Evolutionary conservation across 176 grass and related monocot species (phyloP), one percentile per base, ranked within the genome.

Genomic region (Oryza punctata): DNA sequence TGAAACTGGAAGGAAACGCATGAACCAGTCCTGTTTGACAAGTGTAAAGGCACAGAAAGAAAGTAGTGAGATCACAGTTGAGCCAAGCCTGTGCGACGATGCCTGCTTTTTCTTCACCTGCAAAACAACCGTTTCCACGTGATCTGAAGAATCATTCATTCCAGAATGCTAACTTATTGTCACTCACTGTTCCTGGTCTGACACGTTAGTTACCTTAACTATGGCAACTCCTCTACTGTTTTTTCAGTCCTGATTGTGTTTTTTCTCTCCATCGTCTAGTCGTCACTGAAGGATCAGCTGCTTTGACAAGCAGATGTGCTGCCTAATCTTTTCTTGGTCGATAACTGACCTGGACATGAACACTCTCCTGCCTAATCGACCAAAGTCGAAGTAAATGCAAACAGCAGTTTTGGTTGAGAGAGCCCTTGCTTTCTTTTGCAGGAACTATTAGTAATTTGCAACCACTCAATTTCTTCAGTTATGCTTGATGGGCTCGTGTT

Each of bases 1-100:
- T 82, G 85, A 70, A 63, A 38, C 46, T 38, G 65, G 78, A 87
- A 87, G 76, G 87, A 75, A 84, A 84, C 76, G 24, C 87, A 84
- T 75, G 81, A 61, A 24, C 47, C 38, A 64, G 25, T 13, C 50
- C 52, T 65, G 70, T 26, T 85, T 81, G 82, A 81, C 82, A 77
- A 65, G 77, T 85, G 82, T 85, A 81, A 89, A 89, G 82, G 35
- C 23, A 50, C 49, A 27, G 70, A 14, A 66, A 84, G 59, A 14
- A 66, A 84, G 60, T 45, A 26, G 29, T 4, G 73, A 12, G 24
- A 57, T 41, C 66, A 64, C 73, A 73, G 45, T 40, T 21, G 6
- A 26, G 23, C 25, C 30, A 18, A 76, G n/a, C 29, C 18, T n/a
- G 65, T 69, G 18, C 45, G 49, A 70, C 37, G 85, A 47, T 82